Evolutionary conservation across 495 filamentous ascomycete genomes (phyloP).

Genomic region (Physcia stellaris): DNA sequence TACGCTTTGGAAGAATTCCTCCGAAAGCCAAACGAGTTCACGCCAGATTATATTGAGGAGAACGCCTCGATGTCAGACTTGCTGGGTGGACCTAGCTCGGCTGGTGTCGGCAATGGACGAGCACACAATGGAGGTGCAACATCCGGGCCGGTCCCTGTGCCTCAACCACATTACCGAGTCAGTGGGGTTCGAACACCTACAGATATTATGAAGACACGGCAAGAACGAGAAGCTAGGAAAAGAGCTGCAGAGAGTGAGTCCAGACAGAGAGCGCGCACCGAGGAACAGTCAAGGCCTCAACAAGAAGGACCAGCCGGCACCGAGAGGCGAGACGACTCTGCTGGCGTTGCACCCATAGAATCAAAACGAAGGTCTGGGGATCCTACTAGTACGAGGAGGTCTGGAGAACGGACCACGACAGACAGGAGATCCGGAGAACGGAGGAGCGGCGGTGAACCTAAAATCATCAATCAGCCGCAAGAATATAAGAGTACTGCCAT

Average conservation of each 20-base stretch:
- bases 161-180: slow-evolving; percentile 27
- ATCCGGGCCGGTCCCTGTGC: slow-evolving; percentile 33
- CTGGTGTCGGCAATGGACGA: slow-evolving; percentile 28
- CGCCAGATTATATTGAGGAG: slow-evolving; percentile 72
- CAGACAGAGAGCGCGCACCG: slow-evolving; percentile 7
- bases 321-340: slow-evolving; percentile 38
- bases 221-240: slow-evolving; percentile 50
- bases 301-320: slow-evolving; percentile 35
- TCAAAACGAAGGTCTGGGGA: slow-evolving; percentile 13
- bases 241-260: slow-evolving; percentile 31
- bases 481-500: slow-evolving; percentile 3
- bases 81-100: slow-evolving; percentile 33
- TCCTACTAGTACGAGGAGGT: slow-evolving; percentile 22
- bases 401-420: slow-evolving; percentile 13
- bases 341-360: slow-evolving; percentile 40
- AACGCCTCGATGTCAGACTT: slow-evolving; percentile 91
- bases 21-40: slow-evolving; percentile 65
- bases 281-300: slow-evolving; percentile 31
- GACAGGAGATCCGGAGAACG: slow-evolving; percentile 15
- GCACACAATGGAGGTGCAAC: slow-evolving; percentile 34
- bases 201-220: slow-evolving; percentile 63
- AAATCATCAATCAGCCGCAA: slow-evolving; percentile 6
- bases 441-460: slow-evolving; percentile 9
- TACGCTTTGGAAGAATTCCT: slow-evolving; percentile 87
- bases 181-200: slow-evolving; percentile 41